Evolutionary conservation across 208 protist species (phyloP), one percentile per base, ranked within the genome.

Genomic region (Trypanosoma boissoni): DNA sequence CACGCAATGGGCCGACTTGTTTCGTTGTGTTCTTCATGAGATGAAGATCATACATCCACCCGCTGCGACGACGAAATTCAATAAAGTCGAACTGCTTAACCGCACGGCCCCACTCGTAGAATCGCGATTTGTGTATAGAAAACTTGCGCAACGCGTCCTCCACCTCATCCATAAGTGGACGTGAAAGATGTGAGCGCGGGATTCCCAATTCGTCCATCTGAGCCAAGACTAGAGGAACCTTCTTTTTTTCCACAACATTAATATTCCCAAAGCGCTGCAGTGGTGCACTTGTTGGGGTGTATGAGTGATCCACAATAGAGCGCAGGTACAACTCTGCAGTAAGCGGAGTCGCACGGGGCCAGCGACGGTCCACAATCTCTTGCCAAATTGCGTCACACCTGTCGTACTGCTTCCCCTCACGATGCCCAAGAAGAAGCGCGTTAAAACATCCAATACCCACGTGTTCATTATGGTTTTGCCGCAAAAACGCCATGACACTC

Each of bases 51-150:
- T 92, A 92, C 74, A 94, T 72, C 85, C 88, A 94, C n/a, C 88
- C 88, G 42, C 92, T 64, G 34, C 84, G 84, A 55, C 84, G 81
- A 37, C 88, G 81, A 70, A 94, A 94, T 67, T 94, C 82, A 50
- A 92, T 89, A 59, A 94, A 94, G 73, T 88, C 80, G 27, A 94
- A 94, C 78, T 92, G 88, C 67, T 94, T 91, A 60, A 92, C 84
- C 26, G 88, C 88, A 10, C 88, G 81, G 2, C 88, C 88, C 88
- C 88, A 94, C 50, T 91, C 84, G 66, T 94, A 94, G 76, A 87
- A 92, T 46, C 84, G 71, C 18, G 72, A 70, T 26, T 66, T 67
- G 55, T 88, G 81, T 34, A 92, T 86, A 50, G 55, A 67, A 59
- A 86, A 94, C 69, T 91, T 90, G 21, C 88, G 83, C 51, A 95